Conservation (phyloP, 306 rosid genomes). For the Prunus campanulata region DNA sequence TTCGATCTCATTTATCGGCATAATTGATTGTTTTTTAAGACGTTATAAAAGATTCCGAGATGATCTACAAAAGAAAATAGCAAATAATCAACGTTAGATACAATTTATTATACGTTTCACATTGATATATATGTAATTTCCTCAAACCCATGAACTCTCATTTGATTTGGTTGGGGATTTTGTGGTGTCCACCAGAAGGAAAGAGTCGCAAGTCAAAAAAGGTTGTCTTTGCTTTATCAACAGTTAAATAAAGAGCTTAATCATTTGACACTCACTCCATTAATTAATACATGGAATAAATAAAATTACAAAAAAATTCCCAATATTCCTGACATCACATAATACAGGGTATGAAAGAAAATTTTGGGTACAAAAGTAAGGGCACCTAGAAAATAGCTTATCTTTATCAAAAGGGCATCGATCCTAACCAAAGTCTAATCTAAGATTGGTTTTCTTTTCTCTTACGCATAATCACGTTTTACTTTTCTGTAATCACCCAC, state of each 20-base stretch:
- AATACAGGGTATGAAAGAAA: not conserved
- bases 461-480: slow-evolving; percentile 13
- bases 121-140: too few relatives aligned
- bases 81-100: too few relatives aligned
- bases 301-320: too few relatives aligned
- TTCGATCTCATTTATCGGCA: too few relatives aligned
- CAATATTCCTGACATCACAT: too few relatives aligned
- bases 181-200: not conserved
- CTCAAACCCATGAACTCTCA: not conserved
- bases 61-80: too few relatives aligned
- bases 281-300: not conserved
- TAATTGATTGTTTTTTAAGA: too few relatives aligned
- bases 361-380: not conserved
- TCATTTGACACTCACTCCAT: not conserved
- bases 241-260: not conserved
- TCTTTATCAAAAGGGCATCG: slow-evolving; percentile 6
- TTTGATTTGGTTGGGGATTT: not conserved
- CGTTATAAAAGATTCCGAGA: too few relatives aligned
- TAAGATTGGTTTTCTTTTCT: not conserved
- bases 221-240: not conserved
- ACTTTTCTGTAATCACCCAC: slow-evolving; percentile 21
- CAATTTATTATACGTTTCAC: too few relatives aligned
- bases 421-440: not conserved
- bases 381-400: not conserved
- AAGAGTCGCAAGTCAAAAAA: not conserved